phyloP scores from a whole-genome alignment of 2,329 filamentous ascomycete species.

The Sclerotinia borealis region DNA sequence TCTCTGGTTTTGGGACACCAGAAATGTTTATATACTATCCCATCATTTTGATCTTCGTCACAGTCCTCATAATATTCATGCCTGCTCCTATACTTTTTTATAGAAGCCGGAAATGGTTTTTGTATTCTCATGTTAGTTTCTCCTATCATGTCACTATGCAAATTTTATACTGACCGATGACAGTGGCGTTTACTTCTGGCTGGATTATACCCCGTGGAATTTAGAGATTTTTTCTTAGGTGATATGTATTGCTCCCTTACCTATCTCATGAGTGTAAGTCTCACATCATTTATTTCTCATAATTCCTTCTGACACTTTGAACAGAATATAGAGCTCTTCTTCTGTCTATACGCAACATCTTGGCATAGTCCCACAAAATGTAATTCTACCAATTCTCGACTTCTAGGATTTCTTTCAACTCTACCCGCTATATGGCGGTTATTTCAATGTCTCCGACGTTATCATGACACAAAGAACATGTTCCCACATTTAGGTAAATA shows the following conservation, averaged over 20 bases:
- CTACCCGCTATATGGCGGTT: slow-evolving; percentile 87
- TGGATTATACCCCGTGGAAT: slow-evolving; percentile 88
- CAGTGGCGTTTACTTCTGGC: slow-evolving; percentile 81
- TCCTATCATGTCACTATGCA: neutral
- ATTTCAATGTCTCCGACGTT: slow-evolving; percentile 85
- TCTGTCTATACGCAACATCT: slow-evolving; percentile 77
- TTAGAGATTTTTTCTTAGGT: slow-evolving; percentile 93
- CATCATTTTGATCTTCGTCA: slow-evolving; percentile 67
- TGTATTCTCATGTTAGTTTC: slow-evolving; percentile 72
- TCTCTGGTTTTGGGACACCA: slow-evolving; percentile 59
- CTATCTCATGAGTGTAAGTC: slow-evolving; percentile 76
- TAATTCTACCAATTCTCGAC: slow-evolving; percentile 77
- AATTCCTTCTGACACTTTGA: slow-evolving; percentile 21
- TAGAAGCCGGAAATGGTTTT: slow-evolving; percentile 75
- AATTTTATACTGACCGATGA: slow-evolving; percentile 28
- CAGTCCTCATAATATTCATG: slow-evolving; percentile 63
- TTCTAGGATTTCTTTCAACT: slow-evolving; percentile 78
- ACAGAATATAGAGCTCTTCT: slow-evolving; percentile 86
- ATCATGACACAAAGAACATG: slow-evolving; percentile 74
- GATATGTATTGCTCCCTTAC: slow-evolving; percentile 97
- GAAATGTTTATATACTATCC: slow-evolving; percentile 81
- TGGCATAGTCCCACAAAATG: slow-evolving; percentile 73
- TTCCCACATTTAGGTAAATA: slow-evolving; percentile 68
- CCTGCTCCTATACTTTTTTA: slow-evolving; percentile 71
- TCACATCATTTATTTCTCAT: too few species aligned